A percentile compares a stretch with the other conserved stretches of the same genome.
These are phyloP conservation scores for Rosa multiflora DNA, from an alignment of 306 rosid genomes.

Conservation along the genomic window DNA sequence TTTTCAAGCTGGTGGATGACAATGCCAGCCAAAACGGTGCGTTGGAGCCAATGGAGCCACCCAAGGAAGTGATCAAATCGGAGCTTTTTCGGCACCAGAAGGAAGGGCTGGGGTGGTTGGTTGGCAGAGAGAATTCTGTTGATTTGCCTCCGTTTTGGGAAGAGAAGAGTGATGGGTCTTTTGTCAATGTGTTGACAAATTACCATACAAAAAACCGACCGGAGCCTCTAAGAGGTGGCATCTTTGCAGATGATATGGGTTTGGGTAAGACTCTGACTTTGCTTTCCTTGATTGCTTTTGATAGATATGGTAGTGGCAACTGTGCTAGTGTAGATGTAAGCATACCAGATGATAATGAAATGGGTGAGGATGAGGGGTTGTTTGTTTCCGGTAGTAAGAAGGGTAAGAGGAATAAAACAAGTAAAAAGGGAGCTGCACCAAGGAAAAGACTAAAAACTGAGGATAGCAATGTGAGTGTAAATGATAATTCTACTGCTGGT, in stretches of 20 bases:
- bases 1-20: slow-evolving; percentile 47
- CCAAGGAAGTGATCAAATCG: slow-evolving; percentile 37
- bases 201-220: slow-evolving; percentile 42
- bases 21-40: slow-evolving; percentile 28
- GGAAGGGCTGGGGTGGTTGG: slow-evolving; percentile 70
- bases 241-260: slow-evolving; percentile 83
- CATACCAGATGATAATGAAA: slow-evolving; percentile 27
- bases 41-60: slow-evolving; percentile 44
- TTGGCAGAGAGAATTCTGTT: slow-evolving; percentile 47
- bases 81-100: slow-evolving; percentile 69
- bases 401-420: slow-evolving; percentile 35
- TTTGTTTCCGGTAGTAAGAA: slow-evolving; percentile 27
- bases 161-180: slow-evolving; percentile 42
- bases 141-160: slow-evolving; percentile 85
- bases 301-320: slow-evolving; percentile 29
- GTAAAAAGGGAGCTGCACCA: slow-evolving; percentile 19
- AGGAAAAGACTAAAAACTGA: slow-evolving; percentile 33
- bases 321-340: slow-evolving; percentile 22
- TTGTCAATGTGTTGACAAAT: slow-evolving; percentile 60
- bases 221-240: slow-evolving; percentile 72
- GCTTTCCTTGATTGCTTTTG: slow-evolving; percentile 64
- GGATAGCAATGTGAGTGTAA: slow-evolving; percentile 18
- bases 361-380: slow-evolving; percentile 26
- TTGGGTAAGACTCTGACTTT: slow-evolving; percentile 77
- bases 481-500: slow-evolving; percentile 3